Conservation (phyloP, 208 protist genomes). For the Acanthamoeba royreba region DNA sequence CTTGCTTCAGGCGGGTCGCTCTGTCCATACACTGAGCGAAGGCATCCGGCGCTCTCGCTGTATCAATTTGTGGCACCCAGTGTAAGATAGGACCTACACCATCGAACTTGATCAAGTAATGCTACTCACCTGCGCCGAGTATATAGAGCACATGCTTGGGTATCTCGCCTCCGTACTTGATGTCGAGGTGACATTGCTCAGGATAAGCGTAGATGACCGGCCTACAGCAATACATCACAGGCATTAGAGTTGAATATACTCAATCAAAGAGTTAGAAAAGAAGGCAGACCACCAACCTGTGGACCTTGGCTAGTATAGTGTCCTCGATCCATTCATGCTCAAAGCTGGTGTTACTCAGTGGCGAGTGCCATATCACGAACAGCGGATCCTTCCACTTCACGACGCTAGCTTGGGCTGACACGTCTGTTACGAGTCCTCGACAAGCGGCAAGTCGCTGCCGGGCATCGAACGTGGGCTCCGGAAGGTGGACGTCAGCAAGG, state of each 20-base stretch:
- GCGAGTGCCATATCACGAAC: background rate
- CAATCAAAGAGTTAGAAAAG: background rate
- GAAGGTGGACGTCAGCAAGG: no score
- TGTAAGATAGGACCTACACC: background rate
- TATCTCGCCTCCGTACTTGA: background rate
- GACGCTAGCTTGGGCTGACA: no score
- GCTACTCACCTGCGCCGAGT: background rate
- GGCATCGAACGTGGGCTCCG: no score
- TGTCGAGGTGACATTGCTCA: background rate
- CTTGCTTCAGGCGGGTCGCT: background rate
- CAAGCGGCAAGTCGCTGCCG: no score
- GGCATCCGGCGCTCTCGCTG: background rate
- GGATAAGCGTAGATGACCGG: background rate
- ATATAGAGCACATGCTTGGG: background rate
- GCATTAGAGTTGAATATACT: no score
- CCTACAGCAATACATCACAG: background rate
- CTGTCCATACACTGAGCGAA: background rate
- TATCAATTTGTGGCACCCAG: no score
- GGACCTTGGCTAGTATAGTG: background rate
- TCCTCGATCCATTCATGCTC: slow-evolving; percentile 37
- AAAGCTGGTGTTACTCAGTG: background rate
- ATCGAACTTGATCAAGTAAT: background rate
- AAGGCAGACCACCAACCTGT: background rate
- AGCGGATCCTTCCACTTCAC: background rate
- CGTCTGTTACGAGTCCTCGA: no score